Conservation (phyloP, 139 green algal species). For the Dunaliella primolecta region DNA sequence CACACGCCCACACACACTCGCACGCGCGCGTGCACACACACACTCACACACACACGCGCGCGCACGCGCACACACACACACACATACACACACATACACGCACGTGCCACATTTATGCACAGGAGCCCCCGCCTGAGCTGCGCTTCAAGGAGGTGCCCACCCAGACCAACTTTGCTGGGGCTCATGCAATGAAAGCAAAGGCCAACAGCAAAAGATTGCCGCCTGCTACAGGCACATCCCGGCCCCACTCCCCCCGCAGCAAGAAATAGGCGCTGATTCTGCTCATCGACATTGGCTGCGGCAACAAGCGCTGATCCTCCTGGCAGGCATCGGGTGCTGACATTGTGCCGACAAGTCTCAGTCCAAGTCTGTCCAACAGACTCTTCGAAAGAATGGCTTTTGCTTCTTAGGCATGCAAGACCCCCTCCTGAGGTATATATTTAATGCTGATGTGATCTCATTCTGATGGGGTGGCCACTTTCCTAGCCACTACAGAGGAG, state of each 20-base stretch:
- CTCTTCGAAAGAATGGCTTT: too few species aligned
- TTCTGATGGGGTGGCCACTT: too few species aligned
- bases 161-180: background rate
- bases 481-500: too few species aligned
- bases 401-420: too few species aligned
- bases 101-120: background rate
- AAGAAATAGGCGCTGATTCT: too few species aligned
- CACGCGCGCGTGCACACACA: background rate
- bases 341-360: too few species aligned
- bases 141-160: constrained; percentile 8
- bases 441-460: too few species aligned
- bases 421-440: too few species aligned
- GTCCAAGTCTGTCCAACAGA: too few species aligned
- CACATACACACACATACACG: background rate
- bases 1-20: background rate
- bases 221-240: background rate
- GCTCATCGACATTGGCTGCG: too few species aligned
- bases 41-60: background rate
- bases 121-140: constrained; percentile 14
- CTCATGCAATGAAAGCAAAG: background rate
- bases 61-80: background rate
- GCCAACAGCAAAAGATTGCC: background rate
- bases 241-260: background rate
- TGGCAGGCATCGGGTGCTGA: too few species aligned
- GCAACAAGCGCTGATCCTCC: too few species aligned